These are phyloP conservation scores for Escallonia herrerae DNA, from an alignment of 129 eudicot species.

Conservation along the genomic window DNA sequence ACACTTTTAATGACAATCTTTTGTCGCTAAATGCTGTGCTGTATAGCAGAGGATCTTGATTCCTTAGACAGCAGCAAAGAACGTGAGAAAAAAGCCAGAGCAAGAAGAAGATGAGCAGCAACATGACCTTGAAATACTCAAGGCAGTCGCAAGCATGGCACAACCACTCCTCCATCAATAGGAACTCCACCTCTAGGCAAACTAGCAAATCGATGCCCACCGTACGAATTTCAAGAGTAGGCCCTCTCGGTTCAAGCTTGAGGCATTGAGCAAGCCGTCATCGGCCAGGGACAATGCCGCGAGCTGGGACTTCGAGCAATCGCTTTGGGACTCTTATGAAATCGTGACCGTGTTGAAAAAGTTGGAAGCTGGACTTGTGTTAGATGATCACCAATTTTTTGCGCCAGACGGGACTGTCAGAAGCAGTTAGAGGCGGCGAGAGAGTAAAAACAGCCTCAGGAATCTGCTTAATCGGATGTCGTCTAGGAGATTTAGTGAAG, in stretches of 20 bases:
- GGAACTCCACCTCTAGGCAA: background rate
- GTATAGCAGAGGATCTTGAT: too few relatives aligned
- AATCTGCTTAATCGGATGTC: constrained; percentile 28
- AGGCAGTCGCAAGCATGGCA: constrained; percentile 66
- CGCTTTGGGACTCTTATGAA: constrained; percentile 54
- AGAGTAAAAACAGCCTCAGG: constrained; percentile 45
- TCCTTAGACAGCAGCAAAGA: background rate
- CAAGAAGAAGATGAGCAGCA: constrained; percentile 5
- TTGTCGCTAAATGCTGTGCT: too few relatives aligned
- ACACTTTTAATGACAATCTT: too few relatives aligned
- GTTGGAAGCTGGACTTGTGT: constrained; percentile 30
- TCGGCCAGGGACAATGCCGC: background rate
- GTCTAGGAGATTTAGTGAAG: constrained; percentile 30
- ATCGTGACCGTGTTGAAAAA: constrained; percentile 36
- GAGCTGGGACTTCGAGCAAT: constrained; percentile 37
- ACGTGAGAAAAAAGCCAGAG: constrained; percentile 9
- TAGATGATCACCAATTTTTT: constrained; percentile 23
- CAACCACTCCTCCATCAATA: constrained; percentile 17
- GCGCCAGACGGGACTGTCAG: constrained; percentile 4
- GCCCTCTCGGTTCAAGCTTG: constrained; percentile 46
- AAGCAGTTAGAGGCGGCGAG: constrained; percentile 20
- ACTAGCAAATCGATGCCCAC: constrained; percentile 31
- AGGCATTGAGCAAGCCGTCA: constrained; percentile 20
- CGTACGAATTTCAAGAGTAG: constrained; percentile 23
- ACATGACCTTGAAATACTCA: constrained; percentile 36